These are phyloP conservation scores for Neopestalotiopsis rosae DNA, from an alignment of 2,329 filamentous ascomycete genomes.

Conservation along the genomic window DNA sequence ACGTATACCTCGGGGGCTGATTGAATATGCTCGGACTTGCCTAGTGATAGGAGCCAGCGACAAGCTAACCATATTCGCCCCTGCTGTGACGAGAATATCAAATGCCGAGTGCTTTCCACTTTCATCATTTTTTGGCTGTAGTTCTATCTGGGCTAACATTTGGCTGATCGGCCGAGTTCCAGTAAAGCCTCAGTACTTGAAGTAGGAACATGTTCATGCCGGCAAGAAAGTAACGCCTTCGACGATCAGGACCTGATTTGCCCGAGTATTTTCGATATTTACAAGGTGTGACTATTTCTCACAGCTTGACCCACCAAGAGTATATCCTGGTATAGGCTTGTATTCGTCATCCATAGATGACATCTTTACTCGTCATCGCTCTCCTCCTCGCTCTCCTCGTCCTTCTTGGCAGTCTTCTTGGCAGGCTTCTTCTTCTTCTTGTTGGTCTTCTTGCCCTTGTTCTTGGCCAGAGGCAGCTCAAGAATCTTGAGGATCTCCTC, in stretches of 20 bases:
- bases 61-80: not conserved
- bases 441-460: constrained; percentile 93
- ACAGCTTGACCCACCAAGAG: not conserved
- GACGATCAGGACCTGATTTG: not conserved
- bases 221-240: not conserved
- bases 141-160: not conserved
- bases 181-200: not conserved
- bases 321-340: not conserved
- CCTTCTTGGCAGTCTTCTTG: constrained; percentile 55
- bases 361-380: constrained; percentile 12
- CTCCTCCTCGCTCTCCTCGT: constrained; percentile 23
- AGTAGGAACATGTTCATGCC: not conserved
- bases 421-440: constrained; percentile 78
- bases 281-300: not conserved
- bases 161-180: not conserved
- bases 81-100: not conserved
- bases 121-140: constrained; percentile 3
- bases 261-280: constrained; percentile 1
- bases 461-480: constrained; percentile 83
- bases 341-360: not conserved
- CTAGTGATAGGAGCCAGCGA: not conserved
- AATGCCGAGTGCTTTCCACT: not conserved
- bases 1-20: no score
- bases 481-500: constrained; percentile 95
- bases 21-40: not conserved